Percentiles rank a stretch among this genome's conserved stretches.
Conservation (phyloP, 805 yeast genomes). For the Lipomyces kockii region DNA sequence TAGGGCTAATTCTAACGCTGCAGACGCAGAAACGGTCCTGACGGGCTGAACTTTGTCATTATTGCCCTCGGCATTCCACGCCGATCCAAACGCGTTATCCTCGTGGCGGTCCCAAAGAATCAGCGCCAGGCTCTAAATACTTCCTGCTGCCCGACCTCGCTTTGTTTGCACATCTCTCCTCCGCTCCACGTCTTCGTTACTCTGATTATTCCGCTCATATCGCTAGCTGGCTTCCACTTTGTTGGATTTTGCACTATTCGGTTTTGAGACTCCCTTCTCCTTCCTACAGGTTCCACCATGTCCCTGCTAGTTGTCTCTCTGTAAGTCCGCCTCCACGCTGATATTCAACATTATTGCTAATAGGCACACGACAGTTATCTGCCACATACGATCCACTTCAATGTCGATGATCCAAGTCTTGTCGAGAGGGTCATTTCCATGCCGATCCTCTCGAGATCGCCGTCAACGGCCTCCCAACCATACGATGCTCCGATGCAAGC, state of each 20-base stretch:
- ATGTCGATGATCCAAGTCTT: slow-evolving; percentile 35
- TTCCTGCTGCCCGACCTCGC: background rate
- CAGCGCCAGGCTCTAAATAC: background rate
- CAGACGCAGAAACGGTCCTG: background rate
- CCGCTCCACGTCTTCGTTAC: background rate
- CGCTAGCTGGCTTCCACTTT: background rate
- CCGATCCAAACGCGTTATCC: background rate
- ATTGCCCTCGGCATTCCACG: background rate
- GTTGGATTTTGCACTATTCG: background rate
- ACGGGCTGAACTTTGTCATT: background rate
- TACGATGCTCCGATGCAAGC: slow-evolving; percentile 22
- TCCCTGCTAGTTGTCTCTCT: slow-evolving; percentile 39
- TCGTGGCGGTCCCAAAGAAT: background rate
- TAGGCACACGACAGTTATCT: slow-evolving; percentile 28
- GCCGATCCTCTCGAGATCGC: slow-evolving; percentile 27
- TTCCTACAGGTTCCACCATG: slow-evolving; percentile 21
- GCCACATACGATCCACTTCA: slow-evolving; percentile 39
- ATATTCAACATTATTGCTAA: background rate
- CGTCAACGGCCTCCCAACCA: slow-evolving; percentile 13
- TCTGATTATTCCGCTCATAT: background rate
- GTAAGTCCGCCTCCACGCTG: slow-evolving; percentile 22
- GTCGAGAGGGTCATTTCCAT: slow-evolving; percentile 23
- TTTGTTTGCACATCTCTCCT: background rate
- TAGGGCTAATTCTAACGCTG: background rate
- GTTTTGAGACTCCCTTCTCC: background rate